Conservation (phyloP, 306 rosid genomes). For the Trifolium dubium region DNA sequence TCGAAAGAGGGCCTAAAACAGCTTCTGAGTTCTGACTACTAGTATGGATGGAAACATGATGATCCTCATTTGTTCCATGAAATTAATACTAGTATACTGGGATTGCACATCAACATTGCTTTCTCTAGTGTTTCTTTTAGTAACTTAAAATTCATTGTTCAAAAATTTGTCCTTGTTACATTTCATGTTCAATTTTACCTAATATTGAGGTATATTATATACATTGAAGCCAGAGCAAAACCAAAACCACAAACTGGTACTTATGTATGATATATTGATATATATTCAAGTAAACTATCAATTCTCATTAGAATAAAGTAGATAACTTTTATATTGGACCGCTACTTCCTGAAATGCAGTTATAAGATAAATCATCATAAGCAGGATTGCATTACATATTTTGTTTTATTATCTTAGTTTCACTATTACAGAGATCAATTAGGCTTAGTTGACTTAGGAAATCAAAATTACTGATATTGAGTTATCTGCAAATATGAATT, state of each 20-base stretch:
- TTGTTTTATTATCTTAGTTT: not conserved
- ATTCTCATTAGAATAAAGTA: not conserved
- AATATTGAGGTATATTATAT: no score
- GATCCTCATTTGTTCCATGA: not conserved
- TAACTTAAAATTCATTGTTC: not conserved
- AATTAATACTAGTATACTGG: not conserved
- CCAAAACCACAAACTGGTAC: no score
- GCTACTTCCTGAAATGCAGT: not conserved
- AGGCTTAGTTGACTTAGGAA: not conserved
- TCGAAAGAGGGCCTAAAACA: no score
- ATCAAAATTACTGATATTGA: not conserved
- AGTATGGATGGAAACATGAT: not conserved
- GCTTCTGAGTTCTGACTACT: not conserved
- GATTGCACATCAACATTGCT: not conserved
- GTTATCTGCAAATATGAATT: slow-evolving; percentile 1
- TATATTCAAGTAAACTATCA: not conserved
- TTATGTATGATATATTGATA: not conserved
- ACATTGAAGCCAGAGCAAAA: no score
- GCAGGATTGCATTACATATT: not conserved
- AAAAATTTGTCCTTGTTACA: not conserved
- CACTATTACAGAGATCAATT: not conserved
- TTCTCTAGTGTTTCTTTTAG: not conserved
- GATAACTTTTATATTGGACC: not conserved
- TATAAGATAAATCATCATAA: not conserved
- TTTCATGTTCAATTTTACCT: not conserved